Conservation (phyloP, 164 flowering plant species). For the Vitis cinerea region DNA sequence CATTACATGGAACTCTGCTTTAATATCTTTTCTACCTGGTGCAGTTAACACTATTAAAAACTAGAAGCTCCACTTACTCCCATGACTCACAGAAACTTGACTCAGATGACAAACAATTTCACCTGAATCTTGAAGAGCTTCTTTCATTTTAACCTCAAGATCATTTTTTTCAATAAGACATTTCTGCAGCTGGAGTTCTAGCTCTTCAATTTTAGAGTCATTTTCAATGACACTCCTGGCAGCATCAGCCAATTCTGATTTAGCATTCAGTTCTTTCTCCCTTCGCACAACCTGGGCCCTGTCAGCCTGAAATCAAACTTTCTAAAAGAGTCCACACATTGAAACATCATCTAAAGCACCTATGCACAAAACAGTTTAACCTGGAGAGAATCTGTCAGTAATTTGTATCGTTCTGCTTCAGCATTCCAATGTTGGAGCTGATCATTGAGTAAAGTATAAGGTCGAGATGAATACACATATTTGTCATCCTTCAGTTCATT, state of each 20-base stretch:
- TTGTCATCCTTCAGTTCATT: slow-evolving; percentile 79
- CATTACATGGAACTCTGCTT: slow-evolving; percentile 85
- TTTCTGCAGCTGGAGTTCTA: slow-evolving; percentile 66
- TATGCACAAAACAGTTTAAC: slow-evolving; percentile 31
- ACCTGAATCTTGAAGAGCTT: slow-evolving; percentile 90
- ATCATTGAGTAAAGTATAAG: slow-evolving; percentile 67
- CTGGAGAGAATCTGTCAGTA: slow-evolving; percentile 70
- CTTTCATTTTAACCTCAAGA: slow-evolving; percentile 82
- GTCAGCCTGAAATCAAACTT: slow-evolving; percentile 59
- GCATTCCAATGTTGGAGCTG: slow-evolving; percentile 78
- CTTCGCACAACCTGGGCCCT: slow-evolving; percentile 62
- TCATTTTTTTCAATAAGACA: slow-evolving; percentile 71
- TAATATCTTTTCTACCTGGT: slow-evolving; percentile 83
- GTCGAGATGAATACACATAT: slow-evolving; percentile 61
- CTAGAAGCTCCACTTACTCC: slow-evolving; percentile 5
- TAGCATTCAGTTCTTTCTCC: slow-evolving; percentile 73
- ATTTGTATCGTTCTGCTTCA: slow-evolving; percentile 69
- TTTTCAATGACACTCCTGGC: slow-evolving; percentile 40
- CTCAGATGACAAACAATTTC: not conserved
- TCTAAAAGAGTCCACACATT: slow-evolving; percentile 6
- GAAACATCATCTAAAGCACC: not conserved
- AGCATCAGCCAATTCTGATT: slow-evolving; percentile 60
- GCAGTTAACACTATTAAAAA: slow-evolving; percentile 20
- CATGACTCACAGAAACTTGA: not conserved
- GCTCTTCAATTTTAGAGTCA: slow-evolving; percentile 61